Percentiles rank a stretch among this genome's conserved stretches.
Conservation (phyloP, 352 stramenopile species). For the Aphanomyces invadans region DNA sequence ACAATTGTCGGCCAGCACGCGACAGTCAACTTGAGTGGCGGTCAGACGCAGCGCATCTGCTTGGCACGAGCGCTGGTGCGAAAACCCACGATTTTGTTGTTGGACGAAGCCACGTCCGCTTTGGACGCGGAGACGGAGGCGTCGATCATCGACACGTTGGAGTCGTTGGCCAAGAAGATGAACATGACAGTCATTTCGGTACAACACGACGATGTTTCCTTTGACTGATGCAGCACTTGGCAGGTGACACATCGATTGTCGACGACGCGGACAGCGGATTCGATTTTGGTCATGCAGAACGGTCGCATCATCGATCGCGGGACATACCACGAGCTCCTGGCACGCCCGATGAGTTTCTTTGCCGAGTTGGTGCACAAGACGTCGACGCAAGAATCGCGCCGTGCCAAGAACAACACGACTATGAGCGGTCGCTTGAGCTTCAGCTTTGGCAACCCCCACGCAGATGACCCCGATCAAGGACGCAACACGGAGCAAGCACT, state of each 20-base stretch:
- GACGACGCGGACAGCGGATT: constrained; percentile 21
- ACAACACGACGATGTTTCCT: not conserved
- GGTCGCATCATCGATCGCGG: constrained; percentile 20
- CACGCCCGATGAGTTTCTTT: not conserved
- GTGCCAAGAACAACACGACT: not conserved
- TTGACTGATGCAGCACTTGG: not conserved
- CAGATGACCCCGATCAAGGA: not conserved
- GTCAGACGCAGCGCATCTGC: constrained; percentile 25
- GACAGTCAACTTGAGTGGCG: constrained; percentile 21
- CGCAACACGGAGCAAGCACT: not conserved
- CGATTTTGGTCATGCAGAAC: constrained; percentile 21
- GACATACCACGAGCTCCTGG: constrained; percentile 24
- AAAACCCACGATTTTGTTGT: constrained; percentile 20
- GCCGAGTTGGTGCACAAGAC: constrained; percentile 13
- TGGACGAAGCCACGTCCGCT: constrained; percentile 24
- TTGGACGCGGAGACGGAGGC: constrained; percentile 24
- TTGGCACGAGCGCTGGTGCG: constrained; percentile 24
- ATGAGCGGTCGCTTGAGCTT: not conserved
- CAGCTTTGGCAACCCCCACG: not conserved
- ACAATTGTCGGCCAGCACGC: constrained; percentile 25
- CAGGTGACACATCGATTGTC: constrained; percentile 23
- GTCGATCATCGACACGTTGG: constrained; percentile 13
- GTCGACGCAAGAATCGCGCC: not conserved
- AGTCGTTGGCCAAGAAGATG: constrained; percentile 3
- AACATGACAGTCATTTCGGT: constrained; percentile 25